Evolutionary conservation across 257 asterid species (phyloP), one percentile per base, ranked within the genome.

Genomic region (Coffea canephora): DNA sequence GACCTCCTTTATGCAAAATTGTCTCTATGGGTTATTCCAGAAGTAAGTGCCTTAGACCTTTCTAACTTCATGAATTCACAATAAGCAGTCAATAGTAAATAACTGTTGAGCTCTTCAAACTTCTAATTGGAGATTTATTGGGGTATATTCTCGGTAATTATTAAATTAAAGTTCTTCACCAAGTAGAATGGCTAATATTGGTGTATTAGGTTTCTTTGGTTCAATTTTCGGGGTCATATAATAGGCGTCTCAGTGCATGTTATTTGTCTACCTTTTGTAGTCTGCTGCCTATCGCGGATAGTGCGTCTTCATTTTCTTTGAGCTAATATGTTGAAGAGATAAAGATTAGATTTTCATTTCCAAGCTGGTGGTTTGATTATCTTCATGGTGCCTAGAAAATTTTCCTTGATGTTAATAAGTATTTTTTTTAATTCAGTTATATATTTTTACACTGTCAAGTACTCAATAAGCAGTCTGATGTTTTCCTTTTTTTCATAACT

Each of bases 1-100:
- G 89, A 83, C 70, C 89, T 86, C 75, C 85, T 83, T 52, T 86
- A 86, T 50, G 87, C 89, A 66, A 83, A 65, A 57, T 71, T 83
- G 1, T 77, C 89, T 55, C 87, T 75, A 27, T 81, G 85, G 80
- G 85, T 86, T n/a, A 80, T 86, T 75, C 89, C 85, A 54, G 87
- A 86, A 72, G 89, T 86, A 78, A 80, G 89, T 68, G 64, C 73
- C 64, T 57, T 39, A 5, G 77, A 55, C 41, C 61, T 52, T 52
- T n/a, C 64, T 71, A 25, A 19, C 69, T 61, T 62, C n/a, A 13
- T 61, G 72, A 46, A 57, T 64, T 49, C 18, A 25, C 34, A 3
- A 23, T 76, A 18, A 43, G 48, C 61, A 11, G 45, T 46, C 50
- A 54, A 64, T 31, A 2, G 4, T 13, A 4, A 2, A 5, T 64